A percentile compares a stretch with the other conserved stretches of the same genome.
Evolutionary conservation across 1,139 yeast species (phyloP).

Genomic region (Pichia sp.): DNA sequence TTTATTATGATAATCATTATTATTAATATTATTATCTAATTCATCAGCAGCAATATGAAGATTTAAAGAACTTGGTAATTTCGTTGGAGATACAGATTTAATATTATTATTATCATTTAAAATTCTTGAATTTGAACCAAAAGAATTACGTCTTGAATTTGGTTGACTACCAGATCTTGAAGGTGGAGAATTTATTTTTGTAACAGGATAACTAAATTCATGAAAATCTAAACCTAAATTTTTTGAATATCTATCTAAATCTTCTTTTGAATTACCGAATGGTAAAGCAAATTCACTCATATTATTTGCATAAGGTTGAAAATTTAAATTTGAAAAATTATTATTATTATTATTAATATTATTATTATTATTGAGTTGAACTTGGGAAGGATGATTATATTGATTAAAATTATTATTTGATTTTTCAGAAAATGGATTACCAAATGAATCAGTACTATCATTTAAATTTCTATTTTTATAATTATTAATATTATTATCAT

Average conservation of each 20-base stretch:
- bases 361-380: conserved; percentile 33
- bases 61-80: not conserved
- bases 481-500: conserved; percentile 17
- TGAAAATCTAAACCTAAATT: conserved; percentile 15
- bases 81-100: conserved; percentile 2
- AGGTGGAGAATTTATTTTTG: conserved; percentile 15
- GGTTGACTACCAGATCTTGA: conserved; percentile 6
- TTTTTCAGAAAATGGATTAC: conserved; percentile 12
- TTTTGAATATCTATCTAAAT: conserved; percentile 18
- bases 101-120: conserved; percentile 14
- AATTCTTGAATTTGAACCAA: conserved; percentile 18
- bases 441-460: conserved; percentile 7
- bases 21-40: not conserved
- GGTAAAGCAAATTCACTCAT: conserved; percentile 12
- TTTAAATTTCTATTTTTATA: not conserved
- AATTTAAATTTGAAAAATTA: not conserved
- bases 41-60: not conserved
- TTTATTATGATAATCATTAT: not conserved
- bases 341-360: not conserved
- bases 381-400: conserved; percentile 5
- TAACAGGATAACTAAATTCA: conserved; percentile 17
- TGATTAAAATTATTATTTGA: conserved; percentile 18
- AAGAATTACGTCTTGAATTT: conserved; percentile 22
- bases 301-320: not conserved
- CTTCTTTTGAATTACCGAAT: conserved; percentile 15